These are phyloP conservation scores for Jamesozyma jinghongensis DNA, from an alignment of 805 yeast genomes.

Conservation along the genomic window DNA sequence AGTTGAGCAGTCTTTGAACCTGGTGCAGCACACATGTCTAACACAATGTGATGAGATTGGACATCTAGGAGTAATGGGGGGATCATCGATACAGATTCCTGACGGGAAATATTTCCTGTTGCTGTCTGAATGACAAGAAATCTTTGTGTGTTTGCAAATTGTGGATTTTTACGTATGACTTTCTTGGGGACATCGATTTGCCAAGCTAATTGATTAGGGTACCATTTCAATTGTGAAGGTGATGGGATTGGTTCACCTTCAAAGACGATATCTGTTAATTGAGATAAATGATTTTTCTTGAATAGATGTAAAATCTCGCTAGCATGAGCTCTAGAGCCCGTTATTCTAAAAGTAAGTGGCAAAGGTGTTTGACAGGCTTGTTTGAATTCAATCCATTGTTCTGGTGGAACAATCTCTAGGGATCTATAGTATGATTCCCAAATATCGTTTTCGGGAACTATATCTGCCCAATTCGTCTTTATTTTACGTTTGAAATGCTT, in stretches of 20 bases:
- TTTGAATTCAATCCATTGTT: conserved; percentile 75
- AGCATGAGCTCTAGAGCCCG: conserved; percentile 84
- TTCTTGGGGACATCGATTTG: conserved; percentile 87
- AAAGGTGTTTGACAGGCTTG: conserved; percentile 64
- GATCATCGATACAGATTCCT: conserved; percentile 97
- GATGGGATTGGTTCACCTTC: conserved; percentile 63
- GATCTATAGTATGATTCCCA: conserved; percentile 82
- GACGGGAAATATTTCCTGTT: conserved; percentile 93
- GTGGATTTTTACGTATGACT: conserved; percentile 77
- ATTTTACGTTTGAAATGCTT: neutral
- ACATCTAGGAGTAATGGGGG: conserved; percentile 91
- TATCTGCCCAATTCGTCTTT: conserved; percentile 49
- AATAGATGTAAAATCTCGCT: conserved; percentile 65
- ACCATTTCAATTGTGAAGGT: conserved; percentile 74
- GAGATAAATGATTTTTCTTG: conserved; percentile 62
- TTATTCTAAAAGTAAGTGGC: conserved; percentile 89
- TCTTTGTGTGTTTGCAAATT: conserved; percentile 78
- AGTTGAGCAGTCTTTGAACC: conserved; percentile 97
- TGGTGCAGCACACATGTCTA: conserved; percentile 99
- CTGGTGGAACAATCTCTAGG: conserved; percentile 57
- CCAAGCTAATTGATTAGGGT: conserved; percentile 85
- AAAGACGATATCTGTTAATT: conserved; percentile 51
- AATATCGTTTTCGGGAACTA: conserved; percentile 61
- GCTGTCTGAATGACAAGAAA: conserved; percentile 90
- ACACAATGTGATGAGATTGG: conserved; percentile 81